Conservation (phyloP, 495 filamentous ascomycete species). For the Penicillium crystallinum region DNA sequence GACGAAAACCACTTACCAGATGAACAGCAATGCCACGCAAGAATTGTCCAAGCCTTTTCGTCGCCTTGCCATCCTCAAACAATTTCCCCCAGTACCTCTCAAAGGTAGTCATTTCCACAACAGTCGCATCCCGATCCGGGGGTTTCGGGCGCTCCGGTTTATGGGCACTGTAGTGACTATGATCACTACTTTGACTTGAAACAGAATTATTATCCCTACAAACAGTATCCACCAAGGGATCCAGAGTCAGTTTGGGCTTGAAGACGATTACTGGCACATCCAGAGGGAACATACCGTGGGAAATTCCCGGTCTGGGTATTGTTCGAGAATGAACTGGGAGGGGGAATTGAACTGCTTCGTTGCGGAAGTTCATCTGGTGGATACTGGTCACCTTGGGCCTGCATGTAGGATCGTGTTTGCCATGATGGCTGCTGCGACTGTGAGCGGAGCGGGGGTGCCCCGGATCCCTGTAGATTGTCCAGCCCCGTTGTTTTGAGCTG, state of each 20-base stretch:
- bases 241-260: slow-evolving; percentile 20
- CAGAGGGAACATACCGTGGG: slow-evolving; percentile 37
- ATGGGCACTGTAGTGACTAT: slow-evolving; percentile 8
- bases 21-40: slow-evolving; percentile 72
- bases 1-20: slow-evolving; percentile 51
- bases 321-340: slow-evolving; percentile 11
- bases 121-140: slow-evolving; percentile 41
- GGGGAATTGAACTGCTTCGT: slow-evolving; percentile 17
- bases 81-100: slow-evolving; percentile 72
- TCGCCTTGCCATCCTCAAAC: slow-evolving; percentile 68
- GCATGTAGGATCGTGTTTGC: slow-evolving; percentile 20
- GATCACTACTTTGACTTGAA: slow-evolving; percentile 35
- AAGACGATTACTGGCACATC: slow-evolving; percentile 20
- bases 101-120: slow-evolving; percentile 52
- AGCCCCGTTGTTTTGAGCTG: slow-evolving; percentile 45
- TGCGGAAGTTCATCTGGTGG: slow-evolving; percentile 21
- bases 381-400: slow-evolving; percentile 25
- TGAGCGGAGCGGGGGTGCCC: slow-evolving; percentile 24
- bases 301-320: slow-evolving; percentile 33
- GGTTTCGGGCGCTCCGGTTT: slow-evolving; percentile 39
- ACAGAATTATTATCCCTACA: slow-evolving; percentile 17
- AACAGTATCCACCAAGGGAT: slow-evolving; percentile 16
- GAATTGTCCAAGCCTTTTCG: slow-evolving; percentile 62
- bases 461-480: slow-evolving; percentile 26
- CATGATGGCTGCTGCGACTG: slow-evolving; percentile 32